A percentile compares a stretch with the other conserved stretches of the same genome.
These are phyloP conservation scores for Fusarium algeriense DNA, from an alignment of 2,329 filamentous ascomycete genomes.

Conservation along the genomic window DNA sequence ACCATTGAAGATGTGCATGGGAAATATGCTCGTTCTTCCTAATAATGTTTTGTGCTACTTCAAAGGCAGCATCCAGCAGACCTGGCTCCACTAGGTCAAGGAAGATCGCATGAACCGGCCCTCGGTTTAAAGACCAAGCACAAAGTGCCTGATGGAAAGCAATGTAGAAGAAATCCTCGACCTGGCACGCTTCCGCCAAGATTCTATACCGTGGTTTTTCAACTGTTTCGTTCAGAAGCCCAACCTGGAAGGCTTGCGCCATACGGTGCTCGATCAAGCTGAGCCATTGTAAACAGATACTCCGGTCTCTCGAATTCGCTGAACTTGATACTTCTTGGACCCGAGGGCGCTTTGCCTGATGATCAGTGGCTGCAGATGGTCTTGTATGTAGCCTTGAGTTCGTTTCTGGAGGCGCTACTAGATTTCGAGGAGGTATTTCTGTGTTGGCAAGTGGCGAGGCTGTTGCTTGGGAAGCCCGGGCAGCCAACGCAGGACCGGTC, in stretches of 20 bases:
- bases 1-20: constrained; percentile 45
- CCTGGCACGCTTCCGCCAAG: constrained; percentile 66
- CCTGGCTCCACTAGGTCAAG: background rate
- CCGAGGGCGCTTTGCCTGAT: constrained; percentile 32
- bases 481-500: background rate
- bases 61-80: constrained; percentile 42
- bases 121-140: constrained; percentile 59
- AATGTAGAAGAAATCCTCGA: constrained; percentile 72
- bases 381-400: constrained; percentile 6
- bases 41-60: constrained; percentile 34
- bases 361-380: background rate
- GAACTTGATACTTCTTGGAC: constrained; percentile 4
- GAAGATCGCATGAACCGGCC: constrained; percentile 52
- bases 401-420: background rate
- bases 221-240: constrained; percentile 46
- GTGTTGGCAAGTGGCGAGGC: background rate
- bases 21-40: constrained; percentile 43
- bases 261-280: constrained; percentile 34
- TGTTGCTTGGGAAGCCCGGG: constrained; percentile 2
- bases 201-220: constrained; percentile 65
- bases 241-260: constrained; percentile 31
- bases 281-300: constrained; percentile 21
- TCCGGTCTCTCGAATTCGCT: background rate
- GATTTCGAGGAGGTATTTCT: background rate
- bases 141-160: constrained; percentile 75